A percentile compares a stretch with the other conserved stretches of the same genome.
These are phyloP conservation scores for Zanthoxylum bungeanum DNA, from an alignment of 345 rosid species.

Conservation along the genomic window DNA sequence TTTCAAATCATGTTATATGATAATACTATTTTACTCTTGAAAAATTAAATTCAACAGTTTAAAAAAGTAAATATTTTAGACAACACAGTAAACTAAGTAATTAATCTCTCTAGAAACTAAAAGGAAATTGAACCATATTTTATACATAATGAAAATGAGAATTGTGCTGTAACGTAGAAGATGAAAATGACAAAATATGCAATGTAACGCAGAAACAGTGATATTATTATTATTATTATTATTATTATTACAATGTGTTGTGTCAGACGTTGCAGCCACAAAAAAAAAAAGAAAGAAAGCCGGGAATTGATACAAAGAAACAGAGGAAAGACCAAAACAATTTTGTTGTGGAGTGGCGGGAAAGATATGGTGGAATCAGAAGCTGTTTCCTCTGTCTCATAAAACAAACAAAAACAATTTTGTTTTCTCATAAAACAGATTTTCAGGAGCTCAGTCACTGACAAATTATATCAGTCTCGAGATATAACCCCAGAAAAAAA, in stretches of 20 bases:
- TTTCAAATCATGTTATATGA: too few relatives aligned
- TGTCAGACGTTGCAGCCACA: constrained; percentile 22
- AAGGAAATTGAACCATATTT: too few relatives aligned
- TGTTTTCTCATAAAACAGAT: constrained; percentile 17
- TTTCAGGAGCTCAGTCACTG: constrained; percentile 16
- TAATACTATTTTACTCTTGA: too few relatives aligned
- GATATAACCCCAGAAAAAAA: constrained; percentile 21
- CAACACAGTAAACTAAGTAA: too few relatives aligned
- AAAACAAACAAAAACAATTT: constrained; percentile 36
- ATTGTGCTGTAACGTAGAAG: not conserved
- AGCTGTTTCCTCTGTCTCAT: constrained; percentile 32
- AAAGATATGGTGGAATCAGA: constrained; percentile 45
- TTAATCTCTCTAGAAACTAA: too few relatives aligned
- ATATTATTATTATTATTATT: not conserved
- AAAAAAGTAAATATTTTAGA: too few relatives aligned
- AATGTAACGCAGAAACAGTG: not conserved
- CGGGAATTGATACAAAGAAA: constrained; percentile 30
- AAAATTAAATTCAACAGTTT: too few relatives aligned
- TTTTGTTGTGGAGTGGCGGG: constrained; percentile 38
- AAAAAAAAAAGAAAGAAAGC: too few relatives aligned
- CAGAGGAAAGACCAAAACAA: constrained; percentile 18
- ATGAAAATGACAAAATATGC: not conserved
- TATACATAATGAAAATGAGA: not conserved
- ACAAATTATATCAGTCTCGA: constrained; percentile 20
- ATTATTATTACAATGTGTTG: too few relatives aligned